Percentiles rank a stretch among this genome's conserved stretches.
Evolutionary conservation across 2,329 filamentous ascomycete species (phyloP).

Genomic region (Stachybotrys echinatus): DNA sequence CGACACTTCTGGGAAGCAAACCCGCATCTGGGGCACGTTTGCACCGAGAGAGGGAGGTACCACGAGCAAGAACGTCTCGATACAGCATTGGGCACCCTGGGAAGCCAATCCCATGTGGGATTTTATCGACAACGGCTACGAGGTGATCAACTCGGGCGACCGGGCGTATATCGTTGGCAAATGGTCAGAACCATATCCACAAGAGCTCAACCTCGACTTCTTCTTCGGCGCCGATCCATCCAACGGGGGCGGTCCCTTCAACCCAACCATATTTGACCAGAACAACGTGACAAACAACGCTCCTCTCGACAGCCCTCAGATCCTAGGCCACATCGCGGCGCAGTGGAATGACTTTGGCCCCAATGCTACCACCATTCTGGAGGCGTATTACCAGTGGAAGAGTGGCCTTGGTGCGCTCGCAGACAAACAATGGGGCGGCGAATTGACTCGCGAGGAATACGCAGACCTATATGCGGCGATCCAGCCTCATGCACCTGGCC

Average conservation of each 20-base stretch:
- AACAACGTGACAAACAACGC: constrained; percentile 13
- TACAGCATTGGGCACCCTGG: constrained; percentile 14
- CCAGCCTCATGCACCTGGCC: constrained; percentile 12
- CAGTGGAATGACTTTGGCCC: constrained; percentile 17
- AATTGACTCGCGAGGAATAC: constrained; percentile 7
- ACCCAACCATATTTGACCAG: constrained; percentile 14
- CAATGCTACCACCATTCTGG: constrained; percentile 14
- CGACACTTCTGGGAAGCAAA: constrained; percentile 34
- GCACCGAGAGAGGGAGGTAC: constrained; percentile 8
- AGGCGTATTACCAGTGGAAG: constrained; percentile 14
- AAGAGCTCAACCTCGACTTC: constrained; percentile 12
- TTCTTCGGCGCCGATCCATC: constrained; percentile 12
- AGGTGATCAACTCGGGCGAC: constrained; percentile 12
- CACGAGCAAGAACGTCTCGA: constrained; percentile 11
- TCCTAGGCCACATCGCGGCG: constrained; percentile 14
- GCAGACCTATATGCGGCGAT: constrained; percentile 9
- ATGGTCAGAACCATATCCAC: constrained; percentile 14
- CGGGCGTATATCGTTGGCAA: constrained; percentile 12
- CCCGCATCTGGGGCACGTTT: constrained; percentile 49
- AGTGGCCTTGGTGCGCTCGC: constrained; percentile 14
- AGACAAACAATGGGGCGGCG: constrained; percentile 18
- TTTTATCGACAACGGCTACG: constrained; percentile 11
- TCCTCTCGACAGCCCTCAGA: constrained; percentile 7
- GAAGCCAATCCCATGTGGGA: constrained; percentile 10
- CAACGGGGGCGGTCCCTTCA: constrained; percentile 10